Evolutionary conservation across 2,329 filamentous ascomycete species (phyloP), one percentile per base, ranked within the genome.

Genomic region (Verticillium dahliae): DNA sequence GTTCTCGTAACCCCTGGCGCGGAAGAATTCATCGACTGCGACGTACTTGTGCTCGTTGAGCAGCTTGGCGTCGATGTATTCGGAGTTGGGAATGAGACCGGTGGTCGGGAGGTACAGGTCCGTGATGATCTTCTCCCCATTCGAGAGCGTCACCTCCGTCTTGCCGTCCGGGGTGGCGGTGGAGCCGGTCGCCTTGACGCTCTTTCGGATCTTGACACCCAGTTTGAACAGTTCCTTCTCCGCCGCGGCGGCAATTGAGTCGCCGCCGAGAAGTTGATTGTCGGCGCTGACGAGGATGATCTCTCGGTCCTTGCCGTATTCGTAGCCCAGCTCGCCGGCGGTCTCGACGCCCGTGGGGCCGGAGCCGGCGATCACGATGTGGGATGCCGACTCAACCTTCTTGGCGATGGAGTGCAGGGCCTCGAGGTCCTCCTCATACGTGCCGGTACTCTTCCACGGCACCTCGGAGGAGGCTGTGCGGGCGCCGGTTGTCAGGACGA

Each of bases 21-120:
- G 75, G 69, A 81, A 77, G 66, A 72, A 78, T 37, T 82, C 80
- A 67, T 87, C 82, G 1, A 83, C 78, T 14, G 76, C 71, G 59
- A 81, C 78, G 62, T 78, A 80, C 60, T 76, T 77, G 57, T 69
- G 72, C 22, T 77, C 74, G 22, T 75, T 78, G 6, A 85, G 74
- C 62, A 81, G 72, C 52, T 70, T 68, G 4, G 67, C 69, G 1
- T 81, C 79, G 4, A 87, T 66, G 69, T 78, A 86, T 50, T 79
- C 78, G 5, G 81, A 79, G 71, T 87, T 87, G 55, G 84, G 81
- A 22, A 74, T 68, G 50, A 85, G 71, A 37, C 85, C 85, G 67
- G 80, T 78, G 4, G 84, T 83, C 6, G 84, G 79, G 31, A 87
- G 73, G 70, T 84, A 85, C n/a, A 83, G 63, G 67, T 87, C 84